Evolutionary conservation across 2,329 filamentous ascomycete genomes (phyloP), one percentile per base, ranked within the genome.

Genomic region (Parastagonospora nodorum): DNA sequence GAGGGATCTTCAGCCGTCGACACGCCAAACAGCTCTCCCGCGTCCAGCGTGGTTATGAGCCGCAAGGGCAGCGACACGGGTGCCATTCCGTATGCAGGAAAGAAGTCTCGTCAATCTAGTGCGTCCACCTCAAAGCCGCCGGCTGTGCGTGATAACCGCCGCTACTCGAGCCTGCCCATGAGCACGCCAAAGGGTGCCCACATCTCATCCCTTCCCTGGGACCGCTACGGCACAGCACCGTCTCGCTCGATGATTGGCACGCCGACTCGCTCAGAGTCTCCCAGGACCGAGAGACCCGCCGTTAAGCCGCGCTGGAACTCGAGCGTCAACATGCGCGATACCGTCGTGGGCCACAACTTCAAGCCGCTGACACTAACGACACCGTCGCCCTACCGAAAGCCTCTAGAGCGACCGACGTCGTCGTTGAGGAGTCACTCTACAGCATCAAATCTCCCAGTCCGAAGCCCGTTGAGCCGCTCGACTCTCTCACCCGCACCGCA

Each of bases 1-100:
- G 91, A 95, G 67, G 83, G 85, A 45, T 92, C 89, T 2, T 93
- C 89, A 63, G 82, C 84, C 40, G 75, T 86, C 39, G 90, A 78
- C 43, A 84, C 82, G 1, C 82, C 82, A 2, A 78, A 78, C 44
- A 84, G 78, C 61, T 89, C 87, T 4, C 87, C 87, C 24, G 84
- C 86, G 24, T 88, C 85, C 12, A 88, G 86, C 15, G 77, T 88
- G 15, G 73, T 88, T 61, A 74, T 79, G 28, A 80, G 81, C 50
- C 77, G 80, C 27, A 81, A 77, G 62, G 77, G 75, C 56, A 79
- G 76, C 61, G 79, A 81, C 19, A 64, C 74, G 51, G 75, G 76
- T 16, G 67, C 69, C 3, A 63, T 72, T 4, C 82, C 79, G 8
- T 78, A 82, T 1, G 70, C 71, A 11, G 72, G 70, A 8, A 77